These are phyloP conservation scores for Nidularia sp. DNA, from an alignment of 768 basidiomycete genomes.

Conservation along the genomic window DNA sequence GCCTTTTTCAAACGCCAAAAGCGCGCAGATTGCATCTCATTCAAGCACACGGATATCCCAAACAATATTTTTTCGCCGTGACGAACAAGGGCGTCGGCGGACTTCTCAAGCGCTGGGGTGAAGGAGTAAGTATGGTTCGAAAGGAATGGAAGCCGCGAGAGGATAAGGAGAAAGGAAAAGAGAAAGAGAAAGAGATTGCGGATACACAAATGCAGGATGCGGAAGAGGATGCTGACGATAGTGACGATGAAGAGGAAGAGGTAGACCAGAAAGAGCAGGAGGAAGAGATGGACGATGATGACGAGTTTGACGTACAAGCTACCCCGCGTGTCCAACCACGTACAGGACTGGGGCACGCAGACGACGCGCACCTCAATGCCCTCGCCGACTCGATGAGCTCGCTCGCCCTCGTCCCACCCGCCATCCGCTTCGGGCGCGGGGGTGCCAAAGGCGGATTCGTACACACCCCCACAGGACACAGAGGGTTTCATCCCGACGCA, in stretches of 20 bases:
- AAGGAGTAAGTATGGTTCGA: slow-evolving; percentile 77
- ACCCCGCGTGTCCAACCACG: slow-evolving; percentile 19
- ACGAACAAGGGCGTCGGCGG: slow-evolving; percentile 90
- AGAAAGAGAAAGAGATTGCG: slow-evolving; percentile 22
- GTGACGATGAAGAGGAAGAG: slow-evolving; percentile 16
- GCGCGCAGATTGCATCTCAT: slow-evolving; percentile 79
- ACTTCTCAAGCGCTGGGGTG: slow-evolving; percentile 75
- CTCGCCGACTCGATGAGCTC: slow-evolving; percentile 43
- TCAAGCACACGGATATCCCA: slow-evolving; percentile 76
- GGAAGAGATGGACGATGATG: slow-evolving; percentile 15
- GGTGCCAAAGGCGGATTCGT: slow-evolving; percentile 52
- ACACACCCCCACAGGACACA: slow-evolving; percentile 18
- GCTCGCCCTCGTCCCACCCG: slow-evolving; percentile 59
- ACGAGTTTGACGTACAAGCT: slow-evolving; percentile 15
- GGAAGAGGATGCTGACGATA: slow-evolving; percentile 17
- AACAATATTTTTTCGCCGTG: slow-evolving; percentile 87
- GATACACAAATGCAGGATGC: slow-evolving; percentile 15
- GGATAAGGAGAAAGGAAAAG: slow-evolving; percentile 4
- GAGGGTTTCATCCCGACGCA: not conserved
- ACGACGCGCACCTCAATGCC: slow-evolving; percentile 22
- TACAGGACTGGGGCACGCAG: slow-evolving; percentile 5
- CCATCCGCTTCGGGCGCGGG: slow-evolving; percentile 73
- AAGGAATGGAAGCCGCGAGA: slow-evolving; percentile 60
- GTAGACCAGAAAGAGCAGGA: slow-evolving; percentile 15
- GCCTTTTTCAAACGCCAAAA: slow-evolving; percentile 69